Conservation (phyloP, 257 asterid genomes). For the Lavandula angustifolia region DNA sequence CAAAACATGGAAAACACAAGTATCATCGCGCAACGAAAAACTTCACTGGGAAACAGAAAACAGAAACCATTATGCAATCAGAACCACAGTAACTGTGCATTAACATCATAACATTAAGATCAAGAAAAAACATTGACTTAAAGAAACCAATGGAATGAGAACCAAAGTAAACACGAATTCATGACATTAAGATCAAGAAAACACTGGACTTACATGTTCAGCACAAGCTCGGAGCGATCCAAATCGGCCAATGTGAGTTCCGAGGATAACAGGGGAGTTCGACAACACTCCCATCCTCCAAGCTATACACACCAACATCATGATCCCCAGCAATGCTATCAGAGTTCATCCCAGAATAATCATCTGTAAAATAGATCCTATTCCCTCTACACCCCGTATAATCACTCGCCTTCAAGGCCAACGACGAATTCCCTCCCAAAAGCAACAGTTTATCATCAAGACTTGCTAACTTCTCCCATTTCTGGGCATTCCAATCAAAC, state of each 20-base stretch:
- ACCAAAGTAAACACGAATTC: too few relatives aligned
- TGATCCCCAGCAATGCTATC: slow-evolving; percentile 56
- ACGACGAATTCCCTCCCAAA: slow-evolving; percentile 70
- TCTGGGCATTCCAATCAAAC: slow-evolving; percentile 42
- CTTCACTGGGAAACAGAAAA: too few relatives aligned
- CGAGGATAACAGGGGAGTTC: slow-evolving; percentile 55
- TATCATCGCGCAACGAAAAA: too few relatives aligned
- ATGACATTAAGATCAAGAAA: neutral
- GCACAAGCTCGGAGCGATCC: slow-evolving; percentile 72
- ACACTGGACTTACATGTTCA: slow-evolving; percentile 38
- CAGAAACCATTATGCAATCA: too few relatives aligned
- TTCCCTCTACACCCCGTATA: slow-evolving; percentile 63
- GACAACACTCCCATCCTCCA: slow-evolving; percentile 56
- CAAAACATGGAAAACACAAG: too few relatives aligned
- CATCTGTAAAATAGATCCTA: slow-evolving; percentile 69
- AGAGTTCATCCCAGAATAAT: slow-evolving; percentile 56
- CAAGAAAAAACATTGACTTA: too few relatives aligned
- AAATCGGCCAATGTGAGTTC: slow-evolving; percentile 60
- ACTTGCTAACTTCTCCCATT: slow-evolving; percentile 56
- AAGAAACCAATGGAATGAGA: too few relatives aligned
- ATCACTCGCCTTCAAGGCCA: slow-evolving; percentile 58
- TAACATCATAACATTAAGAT: too few relatives aligned
- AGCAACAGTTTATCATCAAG: slow-evolving; percentile 60
- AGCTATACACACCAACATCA: slow-evolving; percentile 66
- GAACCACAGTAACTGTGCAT: too few relatives aligned